Conservation (phyloP, 345 rosid genomes). For the Acer campestre region DNA sequence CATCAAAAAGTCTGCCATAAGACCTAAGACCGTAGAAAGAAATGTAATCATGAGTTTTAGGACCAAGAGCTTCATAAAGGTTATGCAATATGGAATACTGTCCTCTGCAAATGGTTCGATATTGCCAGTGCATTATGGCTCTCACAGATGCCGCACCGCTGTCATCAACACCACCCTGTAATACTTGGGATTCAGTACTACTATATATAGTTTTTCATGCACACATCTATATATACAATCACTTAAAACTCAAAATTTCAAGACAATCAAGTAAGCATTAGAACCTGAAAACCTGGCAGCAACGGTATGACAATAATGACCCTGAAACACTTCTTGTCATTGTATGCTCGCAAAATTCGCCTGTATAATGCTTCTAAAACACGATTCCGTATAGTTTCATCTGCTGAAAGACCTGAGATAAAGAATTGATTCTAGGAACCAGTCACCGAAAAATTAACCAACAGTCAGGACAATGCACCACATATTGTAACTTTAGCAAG, state of each 20-base stretch:
- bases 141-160: constrained; percentile 97
- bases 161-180: constrained; percentile 97
- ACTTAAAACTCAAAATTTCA: constrained; percentile 11
- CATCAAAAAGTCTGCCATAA: constrained; percentile 79
- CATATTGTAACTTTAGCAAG: neutral
- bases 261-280: constrained; percentile 15
- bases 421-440: constrained; percentile 96
- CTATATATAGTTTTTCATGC: neutral
- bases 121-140: constrained; percentile 99
- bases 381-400: constrained; percentile 80
- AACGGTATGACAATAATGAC: constrained; percentile 92
- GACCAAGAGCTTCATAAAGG: constrained; percentile 73
- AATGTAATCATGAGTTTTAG: constrained; percentile 74
- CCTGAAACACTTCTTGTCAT: constrained; percentile 83
- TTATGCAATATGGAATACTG: constrained; percentile 84
- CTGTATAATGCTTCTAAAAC: constrained; percentile 84
- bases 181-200: constrained; percentile 22
- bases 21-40: constrained; percentile 96
- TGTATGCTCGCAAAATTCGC: constrained; percentile 82
- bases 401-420: constrained; percentile 97
- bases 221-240: neutral
- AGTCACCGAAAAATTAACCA: constrained; percentile 39
- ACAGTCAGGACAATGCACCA: constrained; percentile 38
- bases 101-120: constrained; percentile 95
- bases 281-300: constrained; percentile 97